Percentiles rank a stretch among this genome's conserved stretches.
phyloP scores from a whole-genome alignment of 371 early-diverging fungal species.

The Lichtheimia ornata region DNA sequence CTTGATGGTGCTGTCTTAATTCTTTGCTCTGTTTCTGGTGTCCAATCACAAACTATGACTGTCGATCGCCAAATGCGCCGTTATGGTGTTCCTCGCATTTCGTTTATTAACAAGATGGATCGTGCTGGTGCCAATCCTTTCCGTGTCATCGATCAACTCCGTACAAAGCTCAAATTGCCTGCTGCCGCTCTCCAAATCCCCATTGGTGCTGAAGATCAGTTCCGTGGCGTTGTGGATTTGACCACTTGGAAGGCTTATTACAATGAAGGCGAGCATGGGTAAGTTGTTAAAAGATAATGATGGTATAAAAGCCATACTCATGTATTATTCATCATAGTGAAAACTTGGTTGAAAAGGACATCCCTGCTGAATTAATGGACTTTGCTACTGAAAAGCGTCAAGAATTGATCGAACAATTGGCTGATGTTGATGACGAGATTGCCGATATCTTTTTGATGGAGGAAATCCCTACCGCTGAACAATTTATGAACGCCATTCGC shows the following conservation, averaged over 20 bases:
- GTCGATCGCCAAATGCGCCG: conserved; percentile 95
- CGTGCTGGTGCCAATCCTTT: conserved; percentile 94
- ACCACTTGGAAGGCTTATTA: conserved; percentile 84
- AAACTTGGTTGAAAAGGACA: conserved; percentile 63
- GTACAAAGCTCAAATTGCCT: conserved; percentile 84
- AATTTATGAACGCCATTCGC: conserved; percentile 75
- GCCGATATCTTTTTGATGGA: conserved; percentile 83
- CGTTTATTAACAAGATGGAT: conserved; percentile 93
- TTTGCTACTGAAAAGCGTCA: conserved; percentile 72
- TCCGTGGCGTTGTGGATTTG: conserved; percentile 93
- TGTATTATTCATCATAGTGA: conserved; percentile 46
- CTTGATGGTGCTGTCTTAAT: conserved; percentile 90
- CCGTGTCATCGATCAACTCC: conserved; percentile 90
- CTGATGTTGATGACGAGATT: conserved; percentile 88
- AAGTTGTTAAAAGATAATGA: conserved; percentile 17
- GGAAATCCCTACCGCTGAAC: conserved; percentile 70
- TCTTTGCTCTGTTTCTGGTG: conserved; percentile 85
- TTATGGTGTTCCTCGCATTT: conserved; percentile 85
- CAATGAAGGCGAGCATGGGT: conserved; percentile 91
- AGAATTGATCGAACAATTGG: conserved; percentile 82
- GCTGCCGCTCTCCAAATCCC: conserved; percentile 95
- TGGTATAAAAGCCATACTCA: background rate
- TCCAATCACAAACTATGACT: conserved; percentile 94
- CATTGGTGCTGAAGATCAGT: conserved; percentile 88
- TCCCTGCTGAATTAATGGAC: conserved; percentile 82